A percentile compares a stretch with the other conserved stretches of the same genome.
phyloP scores from a whole-genome alignment of 371 early-diverging fungal genomes.

The Mortierella sp. region DNA sequence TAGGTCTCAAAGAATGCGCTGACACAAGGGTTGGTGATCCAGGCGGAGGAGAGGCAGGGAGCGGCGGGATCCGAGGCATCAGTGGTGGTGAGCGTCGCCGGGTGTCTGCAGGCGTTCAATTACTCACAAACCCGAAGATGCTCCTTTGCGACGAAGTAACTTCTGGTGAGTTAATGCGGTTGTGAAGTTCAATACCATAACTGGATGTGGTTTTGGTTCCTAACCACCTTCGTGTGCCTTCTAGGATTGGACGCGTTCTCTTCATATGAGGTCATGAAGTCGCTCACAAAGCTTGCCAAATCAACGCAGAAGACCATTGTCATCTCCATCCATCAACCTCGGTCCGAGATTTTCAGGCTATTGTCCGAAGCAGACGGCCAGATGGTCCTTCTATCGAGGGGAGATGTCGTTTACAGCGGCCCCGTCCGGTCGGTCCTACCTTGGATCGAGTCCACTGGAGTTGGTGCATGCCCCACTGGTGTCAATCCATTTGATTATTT shows the following conservation, averaged over 20 bases:
- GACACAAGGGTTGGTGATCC: slow-evolving; percentile 46
- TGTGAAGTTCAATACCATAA: not conserved
- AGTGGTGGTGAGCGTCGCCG: slow-evolving; percentile 53
- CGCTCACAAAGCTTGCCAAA: slow-evolving; percentile 42
- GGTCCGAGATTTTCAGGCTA: slow-evolving; percentile 48
- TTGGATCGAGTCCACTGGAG: slow-evolving; percentile 37
- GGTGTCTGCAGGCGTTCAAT: slow-evolving; percentile 45
- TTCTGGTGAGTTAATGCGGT: slow-evolving; percentile 46
- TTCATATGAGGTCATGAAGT: slow-evolving; percentile 52
- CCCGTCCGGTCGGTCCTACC: slow-evolving; percentile 36
- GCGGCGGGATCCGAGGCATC: slow-evolving; percentile 49
- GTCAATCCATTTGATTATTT: slow-evolving; percentile 50
- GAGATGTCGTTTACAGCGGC: slow-evolving; percentile 50
- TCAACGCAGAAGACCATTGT: slow-evolving; percentile 49
- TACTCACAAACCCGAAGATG: slow-evolving; percentile 50
- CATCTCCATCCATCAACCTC: slow-evolving; percentile 53
- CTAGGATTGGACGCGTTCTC: slow-evolving; percentile 49
- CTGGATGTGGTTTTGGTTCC: too few species aligned
- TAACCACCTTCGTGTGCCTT: not conserved
- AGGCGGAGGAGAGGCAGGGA: slow-evolving; percentile 47
- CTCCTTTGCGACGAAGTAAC: slow-evolving; percentile 52
- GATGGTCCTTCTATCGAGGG: slow-evolving; percentile 47
- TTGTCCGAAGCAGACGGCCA: slow-evolving; percentile 48
- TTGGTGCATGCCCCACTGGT: slow-evolving; percentile 31
- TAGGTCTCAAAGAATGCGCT: slow-evolving; percentile 53